A percentile compares a stretch with the other conserved stretches of the same genome.
Evolutionary conservation across 352 stramenopile species (phyloP).

Genomic region (Paralagenidium karlingii): DNA sequence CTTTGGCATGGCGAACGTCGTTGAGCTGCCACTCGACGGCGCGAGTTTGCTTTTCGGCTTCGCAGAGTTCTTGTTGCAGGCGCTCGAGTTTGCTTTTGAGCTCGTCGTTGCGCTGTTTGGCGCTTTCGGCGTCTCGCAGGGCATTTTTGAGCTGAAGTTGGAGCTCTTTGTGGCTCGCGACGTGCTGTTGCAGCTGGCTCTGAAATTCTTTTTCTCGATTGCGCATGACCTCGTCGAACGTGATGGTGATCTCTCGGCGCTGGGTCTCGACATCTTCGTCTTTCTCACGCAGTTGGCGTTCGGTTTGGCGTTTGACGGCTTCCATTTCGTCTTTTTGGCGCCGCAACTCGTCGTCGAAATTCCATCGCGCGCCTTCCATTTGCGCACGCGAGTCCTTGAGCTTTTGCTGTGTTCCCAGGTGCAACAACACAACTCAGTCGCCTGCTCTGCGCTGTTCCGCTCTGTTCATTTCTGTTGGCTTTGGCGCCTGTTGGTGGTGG

Average conservation of each 20-base stretch:
- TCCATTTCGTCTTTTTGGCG: conserved; percentile 52
- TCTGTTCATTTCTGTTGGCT: no score
- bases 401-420: no score
- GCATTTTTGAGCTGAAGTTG: conserved; percentile 43
- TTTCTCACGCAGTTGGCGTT: conserved; percentile 50
- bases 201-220: conserved; percentile 52
- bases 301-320: conserved; percentile 23
- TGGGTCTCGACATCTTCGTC: conserved; percentile 69
- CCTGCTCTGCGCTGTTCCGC: no score
- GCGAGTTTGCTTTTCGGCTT: conserved; percentile 58
- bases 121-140: conserved; percentile 23
- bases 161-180: conserved; percentile 29
- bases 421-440: no score
- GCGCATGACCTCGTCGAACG: conserved; percentile 69
- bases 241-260: conserved; percentile 51
- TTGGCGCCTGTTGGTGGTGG: no score
- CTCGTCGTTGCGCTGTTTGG: conserved; percentile 28
- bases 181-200: conserved; percentile 20
- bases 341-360: conserved; percentile 63
- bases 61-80: conserved; percentile 34
- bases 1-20: conserved; percentile 37
- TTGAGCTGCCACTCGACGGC: conserved; percentile 53
- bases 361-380: conserved; percentile 58
- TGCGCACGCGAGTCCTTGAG: conserved; percentile 59
- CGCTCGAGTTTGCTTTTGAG: conserved; percentile 56